Evolutionary conservation across 106 monocot genomes (phyloP), one percentile per base, ranked within the genome.

Genomic region (Dendrobium huoshanense): DNA sequence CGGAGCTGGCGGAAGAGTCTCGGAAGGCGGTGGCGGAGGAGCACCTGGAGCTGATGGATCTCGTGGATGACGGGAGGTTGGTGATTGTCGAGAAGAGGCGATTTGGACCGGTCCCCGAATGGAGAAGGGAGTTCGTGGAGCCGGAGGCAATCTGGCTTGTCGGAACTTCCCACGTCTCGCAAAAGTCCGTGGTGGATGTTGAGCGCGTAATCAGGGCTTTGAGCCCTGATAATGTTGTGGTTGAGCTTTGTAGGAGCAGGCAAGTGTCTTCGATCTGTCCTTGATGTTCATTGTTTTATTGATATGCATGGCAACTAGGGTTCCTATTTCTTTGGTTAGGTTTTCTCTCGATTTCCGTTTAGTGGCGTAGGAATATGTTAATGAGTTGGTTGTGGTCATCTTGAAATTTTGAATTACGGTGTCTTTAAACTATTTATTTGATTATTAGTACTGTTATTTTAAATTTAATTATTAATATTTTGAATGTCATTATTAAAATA

Each of bases 211-310:
- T 94, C 40, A 81, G 85, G 44, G 85, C 90, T 13, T 49, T 96
- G 20, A 80, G 78, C 51, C 96, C 96, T 1, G 96, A 94, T 29
- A 96, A 90, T 42, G 94, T 96, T 68, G 92, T 96, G 33, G 96
- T 96, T 13, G 96, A 96, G 87, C 90, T 96, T 29, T 96, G 96
- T 79, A 55, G 96, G 54, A 94, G 96, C 96, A 96, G 94, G 96
- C 96, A 92, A 92, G 87, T 41, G 19, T 9, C 31, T 64, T 67
- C 7, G 19, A 44, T 77, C 27, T 65, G 13, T 45, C 15, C 18
- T 37, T 72, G 31, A 31, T 27, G 31, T 31, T 68, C 31, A 31
- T 31, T 31, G 31, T 31, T 1, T 31, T 1, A 27, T 31, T 33
- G 67, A 9, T 68, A 24, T 31, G 27, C 29, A 18, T 10, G 6